Conservation (phyloP, 805 yeast species). For the Wickerhamiella parazyma region DNA sequence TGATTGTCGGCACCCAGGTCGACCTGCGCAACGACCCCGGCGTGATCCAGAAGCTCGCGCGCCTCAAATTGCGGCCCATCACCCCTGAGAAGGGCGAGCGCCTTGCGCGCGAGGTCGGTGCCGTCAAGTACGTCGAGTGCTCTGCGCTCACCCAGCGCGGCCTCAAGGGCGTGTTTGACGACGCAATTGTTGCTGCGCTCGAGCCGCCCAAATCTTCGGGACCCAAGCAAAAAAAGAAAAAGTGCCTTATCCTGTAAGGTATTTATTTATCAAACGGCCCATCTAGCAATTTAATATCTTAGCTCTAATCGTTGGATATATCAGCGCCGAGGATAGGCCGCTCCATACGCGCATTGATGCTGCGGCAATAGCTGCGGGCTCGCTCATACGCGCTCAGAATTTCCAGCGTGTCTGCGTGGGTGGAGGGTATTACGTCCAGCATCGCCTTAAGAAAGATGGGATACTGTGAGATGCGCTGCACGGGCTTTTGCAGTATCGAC, state of each 20-base stretch:
- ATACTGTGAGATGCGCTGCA: conserved; percentile 7
- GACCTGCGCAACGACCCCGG: conserved; percentile 91
- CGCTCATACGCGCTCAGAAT: conserved; percentile 3
- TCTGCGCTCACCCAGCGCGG: conserved; percentile 97
- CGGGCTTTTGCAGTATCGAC: conserved; percentile 6
- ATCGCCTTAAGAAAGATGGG: conserved; percentile 5
- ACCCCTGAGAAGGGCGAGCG: conserved; percentile 79
- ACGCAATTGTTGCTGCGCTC: conserved; percentile 94
- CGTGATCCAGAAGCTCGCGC: conserved; percentile 73
- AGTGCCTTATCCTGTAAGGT: conserved; percentile 63
- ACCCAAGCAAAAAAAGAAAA: conserved; percentile 53
- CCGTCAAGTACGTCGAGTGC: conserved; percentile 94
- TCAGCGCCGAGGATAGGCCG: too few species aligned
- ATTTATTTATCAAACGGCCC: background rate
- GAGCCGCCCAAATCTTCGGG: conserved; percentile 74
- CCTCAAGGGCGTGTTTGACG: conserved; percentile 93
- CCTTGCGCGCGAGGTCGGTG: conserved; percentile 84
- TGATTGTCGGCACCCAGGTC: conserved; percentile 92
- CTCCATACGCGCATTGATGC: conserved; percentile 7
- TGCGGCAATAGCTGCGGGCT: conserved; percentile 2
- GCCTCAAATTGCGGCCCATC: conserved; percentile 82
- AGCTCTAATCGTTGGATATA: too few species aligned
- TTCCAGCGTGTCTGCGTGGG: background rate
- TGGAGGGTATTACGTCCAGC: conserved; percentile 1
- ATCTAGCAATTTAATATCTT: too few species aligned